Base-by-base conservation (phyloP, 169 alveolate genomes). In the Plasmodium sp. region DNA sequence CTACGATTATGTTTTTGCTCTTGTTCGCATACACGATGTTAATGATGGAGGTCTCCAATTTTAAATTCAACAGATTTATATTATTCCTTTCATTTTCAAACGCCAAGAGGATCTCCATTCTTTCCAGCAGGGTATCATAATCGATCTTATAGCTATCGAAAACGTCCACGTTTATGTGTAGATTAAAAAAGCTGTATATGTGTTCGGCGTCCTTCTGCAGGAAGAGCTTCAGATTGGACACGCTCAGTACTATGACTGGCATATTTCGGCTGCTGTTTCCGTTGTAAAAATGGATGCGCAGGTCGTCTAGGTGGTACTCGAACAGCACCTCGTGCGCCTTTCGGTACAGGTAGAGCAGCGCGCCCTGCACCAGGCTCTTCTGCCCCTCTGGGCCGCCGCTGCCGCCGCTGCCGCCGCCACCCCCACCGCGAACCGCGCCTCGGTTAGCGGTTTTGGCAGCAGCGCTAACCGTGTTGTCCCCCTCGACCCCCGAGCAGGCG, bases 51-150 rank as follows among this genome's bases (percentile, higher is more conserved):
- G 93, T 86, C 16, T 86, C 93, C 27, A 86, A 36, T 2, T 75
- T 86, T 5, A 86, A 86, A n/a, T 86, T 86, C 6, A 86, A 27
- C 0, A 86, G 18, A 77, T 45, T 75, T 73, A 86, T 33, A 18
- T 86, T 86, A 0, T 86, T 86, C 41, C 71, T 86, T 10, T 58
- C 33, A 51, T 86, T 86, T 77, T 86, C 93, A 14, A 86, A 86
- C 0, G 82, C 71, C 67, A 86, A 34, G 18, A 71, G 48, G 3
- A 86, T 18, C 18, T 86, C 93, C 84, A 86, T 41, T n/a, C 77
- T 86, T 36, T 86, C 93, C 12, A 86, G 5, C 16, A 86, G 39
- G n/a, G 16, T 86, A 22, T 86, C 93, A 54, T 86, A 86, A 33
- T 77, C 33, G 10, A 86, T 62, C 16, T 86, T 74, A 33, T 86